These are phyloP conservation scores for Chimonanthus salicifolius DNA, from an alignment of 164 flowering plant species.

Conservation along the genomic window DNA sequence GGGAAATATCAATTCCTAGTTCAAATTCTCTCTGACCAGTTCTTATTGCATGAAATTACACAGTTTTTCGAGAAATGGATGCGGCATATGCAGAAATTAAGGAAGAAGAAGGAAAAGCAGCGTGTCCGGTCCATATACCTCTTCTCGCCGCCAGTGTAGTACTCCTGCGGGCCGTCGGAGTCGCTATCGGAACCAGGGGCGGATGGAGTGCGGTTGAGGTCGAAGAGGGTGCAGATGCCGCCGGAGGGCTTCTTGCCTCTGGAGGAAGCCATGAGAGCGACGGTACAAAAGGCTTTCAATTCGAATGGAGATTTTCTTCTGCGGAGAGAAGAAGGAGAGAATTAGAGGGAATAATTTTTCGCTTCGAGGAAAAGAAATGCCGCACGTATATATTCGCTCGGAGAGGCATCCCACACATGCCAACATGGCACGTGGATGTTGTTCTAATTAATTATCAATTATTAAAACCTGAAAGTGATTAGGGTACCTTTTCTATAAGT, in stretches of 20 bases:
- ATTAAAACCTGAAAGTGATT: no score
- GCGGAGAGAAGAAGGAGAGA: not conserved
- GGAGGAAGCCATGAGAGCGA: not conserved
- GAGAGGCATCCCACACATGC: no score
- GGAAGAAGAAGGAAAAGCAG: not conserved
- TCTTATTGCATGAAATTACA: not conserved
- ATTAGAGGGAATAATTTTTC: not conserved
- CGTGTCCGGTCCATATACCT: not conserved
- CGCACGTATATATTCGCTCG: not conserved
- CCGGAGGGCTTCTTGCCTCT: conserved; percentile 1
- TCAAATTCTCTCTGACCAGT: no score
- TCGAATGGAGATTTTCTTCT: no score
- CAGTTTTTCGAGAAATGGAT: not conserved
- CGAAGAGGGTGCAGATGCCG: conserved; percentile 6
- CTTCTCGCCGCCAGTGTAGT: conserved; percentile 10
- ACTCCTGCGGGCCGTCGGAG: conserved; percentile 9
- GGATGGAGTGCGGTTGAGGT: conserved; percentile 5
- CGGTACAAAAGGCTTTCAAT: no score
- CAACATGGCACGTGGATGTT: no score
- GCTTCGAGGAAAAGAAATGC: not conserved
- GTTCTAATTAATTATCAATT: no score
- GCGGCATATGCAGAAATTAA: not conserved
- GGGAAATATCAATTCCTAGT: no score
- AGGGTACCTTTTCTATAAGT: no score
- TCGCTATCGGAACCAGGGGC: conserved; percentile 3